phyloP scores from a whole-genome alignment of 2,329 filamentous ascomycete species.

The Aspergillus sp. region DNA sequence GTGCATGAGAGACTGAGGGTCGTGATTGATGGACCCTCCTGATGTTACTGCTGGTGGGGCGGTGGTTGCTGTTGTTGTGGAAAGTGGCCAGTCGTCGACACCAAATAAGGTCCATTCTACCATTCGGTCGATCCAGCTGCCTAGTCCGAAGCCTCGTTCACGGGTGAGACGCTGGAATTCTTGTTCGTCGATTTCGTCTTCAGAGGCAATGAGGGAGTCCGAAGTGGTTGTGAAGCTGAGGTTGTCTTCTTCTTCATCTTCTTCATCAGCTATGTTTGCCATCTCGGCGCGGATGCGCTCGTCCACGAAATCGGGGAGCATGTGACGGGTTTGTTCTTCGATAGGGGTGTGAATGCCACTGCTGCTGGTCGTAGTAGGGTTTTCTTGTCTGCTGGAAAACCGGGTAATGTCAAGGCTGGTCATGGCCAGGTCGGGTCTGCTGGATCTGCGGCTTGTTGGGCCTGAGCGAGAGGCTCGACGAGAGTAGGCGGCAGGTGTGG shows the following conservation, averaged over 20 bases:
- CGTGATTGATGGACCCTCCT: not conserved
- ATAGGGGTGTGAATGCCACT: not conserved
- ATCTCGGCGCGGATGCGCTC: conserved; percentile 44
- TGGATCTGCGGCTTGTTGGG: conserved; percentile 35
- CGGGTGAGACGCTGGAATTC: conserved; percentile 55
- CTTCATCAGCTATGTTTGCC: conserved; percentile 25
- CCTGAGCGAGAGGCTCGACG: conserved; percentile 38
- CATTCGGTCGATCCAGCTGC: conserved; percentile 58
- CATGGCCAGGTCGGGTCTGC: conserved; percentile 20
- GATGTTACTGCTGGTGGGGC: not conserved
- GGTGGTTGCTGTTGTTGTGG: not conserved
- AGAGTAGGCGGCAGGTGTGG: conserved; percentile 37
- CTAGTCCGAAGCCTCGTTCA: conserved; percentile 57
- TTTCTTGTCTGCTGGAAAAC: not conserved
- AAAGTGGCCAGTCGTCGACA: conserved; percentile 48
- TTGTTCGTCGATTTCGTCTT: conserved; percentile 50
- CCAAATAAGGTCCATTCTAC: conserved; percentile 61
- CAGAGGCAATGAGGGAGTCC: conserved; percentile 13
- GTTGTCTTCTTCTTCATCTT: conserved; percentile 14
- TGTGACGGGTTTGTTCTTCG: conserved; percentile 14
- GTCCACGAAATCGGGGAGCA: conserved; percentile 55
- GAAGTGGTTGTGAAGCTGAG: not conserved
- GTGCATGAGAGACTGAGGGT: not conserved
- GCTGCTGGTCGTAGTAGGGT: not conserved
- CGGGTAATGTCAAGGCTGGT: conserved; percentile 20